Base-by-base conservation (phyloP, 352 stramenopile genomes). In the Thraustochytrium sp. region DNA sequence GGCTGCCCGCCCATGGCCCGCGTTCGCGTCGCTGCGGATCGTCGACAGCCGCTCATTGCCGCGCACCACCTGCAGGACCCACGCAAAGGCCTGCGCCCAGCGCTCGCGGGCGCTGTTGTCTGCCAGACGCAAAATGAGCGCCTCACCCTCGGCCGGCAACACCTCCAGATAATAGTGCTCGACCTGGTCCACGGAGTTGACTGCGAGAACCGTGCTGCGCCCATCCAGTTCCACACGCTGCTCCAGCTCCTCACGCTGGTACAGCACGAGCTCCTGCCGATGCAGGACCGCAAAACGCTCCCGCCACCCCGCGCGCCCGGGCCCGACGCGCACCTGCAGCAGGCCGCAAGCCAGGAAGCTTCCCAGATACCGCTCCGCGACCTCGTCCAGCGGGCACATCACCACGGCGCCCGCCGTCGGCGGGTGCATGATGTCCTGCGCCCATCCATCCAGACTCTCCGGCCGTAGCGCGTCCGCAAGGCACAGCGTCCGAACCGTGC, bases 131-230 rank as follows among this genome's bases (percentile, higher is more conserved):
- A 80, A 8, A 23, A 80, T 8, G 38, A 2, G 16, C 13, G 2
- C 23, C 23, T 80, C 8, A 0, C 26, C 68, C 1, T 23, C 11
- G 26, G 9, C 1, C 2, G 40, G 8, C 1, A 23, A 53, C 23
- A 80, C 11, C 38, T 80, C 68, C 51, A 80, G 34, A 46, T 49
- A 80, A 31, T 80, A 75, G 34, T 64, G 48, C 44, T 64, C 68
- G 8, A 64, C 26, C 11, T 46, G 31, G 31, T 80, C 40, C 37
- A 80, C 48, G 29, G 53, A 23, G 51, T 80, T 80, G 18, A 65
- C 23, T 1, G 68, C 68, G 21, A 36, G 63, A 0, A 80, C 49
- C 13, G 5, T 11, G 34, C 18, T 2, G 0, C 16, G 36, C 1
- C 44, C 46, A 13, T 44, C 37, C 21, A 80, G 23, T 4, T 37